Percentiles rank a stretch among this genome's conserved stretches.
Evolutionary conservation across 2,329 filamentous ascomycete species (phyloP).

Genomic region (Calonectria pseudoreteaudii): DNA sequence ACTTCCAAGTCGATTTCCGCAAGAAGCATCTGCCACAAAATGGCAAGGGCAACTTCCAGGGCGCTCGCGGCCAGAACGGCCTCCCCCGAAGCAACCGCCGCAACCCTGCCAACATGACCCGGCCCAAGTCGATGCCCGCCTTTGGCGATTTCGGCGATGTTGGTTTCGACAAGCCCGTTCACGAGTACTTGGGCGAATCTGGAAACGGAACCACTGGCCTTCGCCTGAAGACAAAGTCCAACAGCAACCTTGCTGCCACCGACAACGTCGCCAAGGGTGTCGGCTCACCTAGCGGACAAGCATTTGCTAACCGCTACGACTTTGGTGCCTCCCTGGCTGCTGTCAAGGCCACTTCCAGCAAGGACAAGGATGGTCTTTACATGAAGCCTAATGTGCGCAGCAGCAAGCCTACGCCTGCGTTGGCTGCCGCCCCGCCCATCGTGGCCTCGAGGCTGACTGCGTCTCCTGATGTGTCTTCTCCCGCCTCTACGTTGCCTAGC

Average conservation of each 20-base stretch:
- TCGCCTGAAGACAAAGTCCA: slow-evolving; percentile 78
- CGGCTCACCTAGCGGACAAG: slow-evolving; percentile 72
- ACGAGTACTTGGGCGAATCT: slow-evolving; percentile 74
- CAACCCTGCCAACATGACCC: slow-evolving; percentile 54
- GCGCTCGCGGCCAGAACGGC: slow-evolving; percentile 58
- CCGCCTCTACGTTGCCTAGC: slow-evolving; percentile 75
- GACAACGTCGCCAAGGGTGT: slow-evolving; percentile 68
- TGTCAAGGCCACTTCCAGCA: slow-evolving; percentile 72
- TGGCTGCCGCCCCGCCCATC: slow-evolving; percentile 21
- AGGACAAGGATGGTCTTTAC: slow-evolving; percentile 69
- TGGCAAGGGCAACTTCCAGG: slow-evolving; percentile 65
- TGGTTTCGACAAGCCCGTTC: slow-evolving; percentile 69
- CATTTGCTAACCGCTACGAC: slow-evolving; percentile 94
- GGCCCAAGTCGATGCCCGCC: slow-evolving; percentile 66
- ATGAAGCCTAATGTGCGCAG: slow-evolving; percentile 62
- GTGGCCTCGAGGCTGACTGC: slow-evolving; percentile 39
- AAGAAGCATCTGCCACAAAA: slow-evolving; percentile 78
- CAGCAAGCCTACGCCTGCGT: slow-evolving; percentile 41
- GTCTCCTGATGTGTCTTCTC: slow-evolving; percentile 59
- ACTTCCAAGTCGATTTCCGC: slow-evolving; percentile 94
- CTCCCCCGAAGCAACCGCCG: slow-evolving; percentile 77
- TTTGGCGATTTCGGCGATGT: slow-evolving; percentile 80
- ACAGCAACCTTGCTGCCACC: slow-evolving; percentile 71
- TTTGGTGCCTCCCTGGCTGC: slow-evolving; percentile 94
- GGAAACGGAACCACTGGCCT: slow-evolving; percentile 66